phyloP scores from a whole-genome alignment of 2,329 filamentous ascomycete species.

The Celoporthe dispersa region DNA sequence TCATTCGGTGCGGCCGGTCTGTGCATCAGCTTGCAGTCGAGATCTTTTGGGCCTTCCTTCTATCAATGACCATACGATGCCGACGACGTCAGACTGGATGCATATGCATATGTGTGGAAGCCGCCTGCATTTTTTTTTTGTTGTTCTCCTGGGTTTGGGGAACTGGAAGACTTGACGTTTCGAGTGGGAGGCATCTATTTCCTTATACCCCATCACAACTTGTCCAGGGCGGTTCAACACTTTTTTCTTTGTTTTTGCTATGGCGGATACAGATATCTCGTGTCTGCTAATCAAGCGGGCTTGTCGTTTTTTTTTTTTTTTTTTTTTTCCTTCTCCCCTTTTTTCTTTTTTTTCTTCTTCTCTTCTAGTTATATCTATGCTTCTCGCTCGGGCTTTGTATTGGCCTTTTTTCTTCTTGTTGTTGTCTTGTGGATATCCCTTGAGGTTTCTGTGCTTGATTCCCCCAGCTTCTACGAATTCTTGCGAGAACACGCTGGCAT shows the following conservation, averaged over 20 bases:
- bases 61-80: conserved; percentile 8
- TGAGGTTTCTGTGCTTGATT: conserved; percentile 22
- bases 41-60: neutral
- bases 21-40: neutral
- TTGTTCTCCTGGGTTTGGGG: neutral
- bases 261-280: conserved; percentile 26
- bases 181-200: conserved; percentile 17
- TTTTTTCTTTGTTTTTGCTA: conserved; percentile 9
- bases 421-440: conserved; percentile 27
- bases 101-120: conserved; percentile 15
- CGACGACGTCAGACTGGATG: conserved; percentile 17
- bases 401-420: conserved; percentile 23
- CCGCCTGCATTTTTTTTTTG: conserved; percentile 2
- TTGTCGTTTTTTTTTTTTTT: neutral
- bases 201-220: conserved; percentile 28
- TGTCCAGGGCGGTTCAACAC: conserved; percentile 14
- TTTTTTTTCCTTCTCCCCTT: neutral
- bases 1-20: neutral
- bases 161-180: conserved; percentile 16
- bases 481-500: conserved; percentile 14
- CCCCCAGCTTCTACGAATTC: conserved; percentile 1
- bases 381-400: conserved; percentile 7
- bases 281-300: conserved; percentile 1
- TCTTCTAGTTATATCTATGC: conserved; percentile 31
- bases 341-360: conserved; percentile 5